Base-by-base conservation (phyloP, 2,329 filamentous ascomycete species). In the Arthroderma sp. region DNA sequence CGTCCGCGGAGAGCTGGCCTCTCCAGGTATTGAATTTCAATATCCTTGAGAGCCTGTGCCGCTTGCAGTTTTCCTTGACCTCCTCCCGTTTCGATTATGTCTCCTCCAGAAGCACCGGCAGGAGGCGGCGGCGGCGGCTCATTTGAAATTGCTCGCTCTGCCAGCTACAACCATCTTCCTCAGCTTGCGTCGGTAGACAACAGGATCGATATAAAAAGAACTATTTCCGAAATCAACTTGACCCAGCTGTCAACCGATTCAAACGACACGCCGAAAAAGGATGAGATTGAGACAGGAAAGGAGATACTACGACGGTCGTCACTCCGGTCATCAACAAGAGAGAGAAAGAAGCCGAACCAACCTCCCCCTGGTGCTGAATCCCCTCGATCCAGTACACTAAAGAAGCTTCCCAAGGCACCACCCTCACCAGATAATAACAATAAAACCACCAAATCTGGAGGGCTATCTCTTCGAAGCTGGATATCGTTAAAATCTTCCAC, bases 91-190 rank as follows among this genome's bases (percentile, higher is more conserved):
- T 33, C 40, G 55, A 63, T 51, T 53, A 64, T 65, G 63, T 57
- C 62, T 55, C 52, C 53, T 49, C 53, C 54, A 44, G 51, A 53
- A 29, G 15, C 15, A 22, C 42, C 52, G 40, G 55, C 58, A 31
- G 48, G 49, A 40, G 51, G 44, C 36, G 54, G 58, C 44, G 47
- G 46, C 36, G 41, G 42, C 10, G 43, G 45, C 43, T 48, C 47
- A 34, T 42, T 54, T 40, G 51, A 56, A 34, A 51, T 78, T 29
- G 68, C 70, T 29, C 69, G 74, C 46, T 70, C 75, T 40, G 75
- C 76, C 30, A 79, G 75, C 53, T 78, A 74, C 58, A 74, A 71
- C 39, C 69, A 72, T 51, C 58, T 78, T n/a, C 67, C 71, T 3
- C 60, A 55, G 29, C 50, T 63, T 29, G 54, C 59, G 29, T 63